Conservation (phyloP, 257 asterid genomes). For the Hygrophila difformis region DNA sequence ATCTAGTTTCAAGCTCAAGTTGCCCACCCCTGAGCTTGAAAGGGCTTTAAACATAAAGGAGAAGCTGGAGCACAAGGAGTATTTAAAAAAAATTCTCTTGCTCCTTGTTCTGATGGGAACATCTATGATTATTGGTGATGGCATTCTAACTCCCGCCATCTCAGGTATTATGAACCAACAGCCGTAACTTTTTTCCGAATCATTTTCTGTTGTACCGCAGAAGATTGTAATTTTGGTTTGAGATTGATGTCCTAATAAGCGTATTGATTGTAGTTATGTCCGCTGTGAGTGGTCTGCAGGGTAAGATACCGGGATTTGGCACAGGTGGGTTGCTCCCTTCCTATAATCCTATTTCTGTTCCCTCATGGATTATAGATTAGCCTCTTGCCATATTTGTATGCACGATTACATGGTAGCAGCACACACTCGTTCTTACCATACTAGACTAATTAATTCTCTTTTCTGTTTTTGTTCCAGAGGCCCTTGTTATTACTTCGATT, state of each 20-base stretch:
- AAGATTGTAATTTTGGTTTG: too few species aligned
- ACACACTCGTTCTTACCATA: neutral
- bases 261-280: conserved; percentile 68
- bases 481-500: conserved; percentile 75
- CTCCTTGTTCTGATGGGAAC: conserved; percentile 86
- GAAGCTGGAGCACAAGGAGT: conserved; percentile 52
- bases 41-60: conserved; percentile 85
- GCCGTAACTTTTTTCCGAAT: too few species aligned
- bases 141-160: conserved; percentile 92
- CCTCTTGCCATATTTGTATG: neutral
- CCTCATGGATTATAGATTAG: neutral
- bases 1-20: conserved; percentile 85
- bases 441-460: conserved; percentile 6
- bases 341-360: neutral
- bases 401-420: neutral
- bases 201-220: too few species aligned
- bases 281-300: conserved; percentile 91
- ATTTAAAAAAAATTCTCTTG: conserved; percentile 49
- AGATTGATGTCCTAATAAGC: neutral
- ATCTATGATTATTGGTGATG: conserved; percentile 92
- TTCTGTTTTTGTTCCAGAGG: conserved; percentile 39
- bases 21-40: conserved; percentile 89
- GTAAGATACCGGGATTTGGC: conserved; percentile 73
- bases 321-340: conserved; percentile 38
- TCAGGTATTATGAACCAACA: conserved; percentile 41